Evolutionary conservation across 495 filamentous ascomycete genomes (phyloP).

Genomic region (Trichoderma parareesei): DNA sequence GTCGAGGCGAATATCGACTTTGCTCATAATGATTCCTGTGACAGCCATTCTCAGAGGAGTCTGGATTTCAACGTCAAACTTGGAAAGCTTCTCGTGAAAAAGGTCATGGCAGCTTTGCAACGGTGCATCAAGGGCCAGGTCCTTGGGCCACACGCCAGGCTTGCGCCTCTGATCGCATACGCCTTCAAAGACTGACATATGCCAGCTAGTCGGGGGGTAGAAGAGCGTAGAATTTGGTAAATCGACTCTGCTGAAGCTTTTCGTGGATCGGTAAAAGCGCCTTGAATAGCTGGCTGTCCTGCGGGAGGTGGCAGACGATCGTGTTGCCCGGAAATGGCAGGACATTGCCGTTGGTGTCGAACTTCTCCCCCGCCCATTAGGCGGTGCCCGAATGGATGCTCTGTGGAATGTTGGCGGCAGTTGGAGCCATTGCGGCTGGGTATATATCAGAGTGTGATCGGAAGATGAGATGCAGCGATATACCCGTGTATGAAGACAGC

Average conservation of each 20-base stretch:
- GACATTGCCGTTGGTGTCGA: conserved; percentile 17
- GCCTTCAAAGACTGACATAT: conserved; percentile 23
- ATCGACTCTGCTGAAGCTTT: conserved; percentile 9
- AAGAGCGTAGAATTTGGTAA: conserved; percentile 13
- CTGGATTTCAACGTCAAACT: conserved; percentile 14
- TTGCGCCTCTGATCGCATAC: conserved; percentile 18
- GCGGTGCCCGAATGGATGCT: no score
- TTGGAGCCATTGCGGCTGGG: no score
- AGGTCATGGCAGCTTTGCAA: conserved; percentile 15
- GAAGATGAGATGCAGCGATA: no score
- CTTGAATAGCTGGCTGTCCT: conserved; percentile 10
- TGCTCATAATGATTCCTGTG: conserved; percentile 14
- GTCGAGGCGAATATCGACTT: neutral
- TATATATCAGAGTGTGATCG: no score
- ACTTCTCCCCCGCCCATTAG: conserved; percentile 12
- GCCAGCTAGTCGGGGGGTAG: conserved; percentile 21
- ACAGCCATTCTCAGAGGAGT: conserved; percentile 14
- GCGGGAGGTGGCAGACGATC: conserved; percentile 19
- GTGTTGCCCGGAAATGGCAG: conserved; percentile 23
- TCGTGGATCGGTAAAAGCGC: conserved; percentile 16
- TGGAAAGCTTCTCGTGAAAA: conserved; percentile 11
- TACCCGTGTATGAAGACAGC: no score
- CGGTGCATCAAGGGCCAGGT: conserved; percentile 12
- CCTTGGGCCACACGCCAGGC: conserved; percentile 17
- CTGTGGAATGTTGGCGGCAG: no score